Percentiles rank a stretch among this genome's conserved stretches.
These are phyloP conservation scores for Phytophthora lateralis DNA, from an alignment of 352 stramenopile species.

Conservation along the genomic window DNA sequence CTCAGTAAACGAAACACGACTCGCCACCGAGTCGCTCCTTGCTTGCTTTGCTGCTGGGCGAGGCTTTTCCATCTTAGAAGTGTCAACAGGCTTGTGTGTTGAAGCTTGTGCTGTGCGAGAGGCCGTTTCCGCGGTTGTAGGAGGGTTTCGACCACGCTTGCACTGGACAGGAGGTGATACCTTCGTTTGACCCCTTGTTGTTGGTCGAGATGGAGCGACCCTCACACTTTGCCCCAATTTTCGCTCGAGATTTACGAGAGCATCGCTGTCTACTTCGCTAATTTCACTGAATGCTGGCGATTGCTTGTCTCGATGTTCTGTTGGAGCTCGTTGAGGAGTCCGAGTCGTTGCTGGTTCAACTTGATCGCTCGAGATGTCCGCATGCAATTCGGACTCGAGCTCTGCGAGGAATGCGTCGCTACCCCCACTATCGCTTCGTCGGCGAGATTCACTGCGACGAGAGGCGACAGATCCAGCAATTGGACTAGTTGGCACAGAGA, in stretches of 20 bases:
- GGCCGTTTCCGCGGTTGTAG: conserved; percentile 6
- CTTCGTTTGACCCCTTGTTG: neutral
- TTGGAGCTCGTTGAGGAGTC: neutral
- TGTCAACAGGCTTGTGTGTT: conserved; percentile 1
- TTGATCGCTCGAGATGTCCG: conserved; percentile 20
- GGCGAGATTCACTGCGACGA: neutral
- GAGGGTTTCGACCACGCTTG: conserved; percentile 9
- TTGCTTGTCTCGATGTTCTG: conserved; percentile 1
- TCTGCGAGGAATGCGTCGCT: conserved; percentile 31
- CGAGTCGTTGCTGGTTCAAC: neutral
- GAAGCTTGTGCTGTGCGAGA: conserved; percentile 1
- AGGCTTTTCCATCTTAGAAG: neutral
- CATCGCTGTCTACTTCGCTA: conserved; percentile 37
- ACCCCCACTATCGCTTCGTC: conserved; percentile 5
- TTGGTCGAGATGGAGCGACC: conserved; percentile 8
- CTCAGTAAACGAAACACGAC: conserved; percentile 17
- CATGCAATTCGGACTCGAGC: conserved; percentile 34
- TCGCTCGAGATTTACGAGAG: conserved; percentile 52
- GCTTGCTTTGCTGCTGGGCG: conserved; percentile 7
- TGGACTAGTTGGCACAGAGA: conserved; percentile 13
- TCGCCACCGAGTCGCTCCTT: conserved; percentile 17
- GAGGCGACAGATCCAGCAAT: conserved; percentile 7
- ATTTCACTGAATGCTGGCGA: conserved; percentile 13
- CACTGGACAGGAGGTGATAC: conserved; percentile 3
- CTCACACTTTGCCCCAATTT: conserved; percentile 41